These are phyloP conservation scores for Strobilomyces echinocephalus DNA, from an alignment of 768 basidiomycete species.

Conservation along the genomic window DNA sequence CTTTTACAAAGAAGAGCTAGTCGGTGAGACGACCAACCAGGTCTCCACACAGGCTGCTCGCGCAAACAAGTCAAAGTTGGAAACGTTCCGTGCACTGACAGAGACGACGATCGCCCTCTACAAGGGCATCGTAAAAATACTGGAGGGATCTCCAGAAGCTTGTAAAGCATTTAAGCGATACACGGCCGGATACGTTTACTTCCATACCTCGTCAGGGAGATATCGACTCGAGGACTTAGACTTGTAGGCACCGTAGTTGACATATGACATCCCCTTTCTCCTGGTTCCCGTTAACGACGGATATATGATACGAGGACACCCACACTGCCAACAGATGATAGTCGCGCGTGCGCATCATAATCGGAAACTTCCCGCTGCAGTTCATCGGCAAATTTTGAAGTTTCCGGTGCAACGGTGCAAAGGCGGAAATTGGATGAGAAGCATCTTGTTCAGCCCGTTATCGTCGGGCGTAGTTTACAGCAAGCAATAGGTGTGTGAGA, in stretches of 20 bases:
- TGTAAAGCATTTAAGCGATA: constrained; percentile 18
- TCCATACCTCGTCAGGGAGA: constrained; percentile 24
- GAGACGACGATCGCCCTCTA: constrained; percentile 25
- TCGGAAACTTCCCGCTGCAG: too few relatives aligned
- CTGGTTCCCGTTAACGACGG: too few relatives aligned
- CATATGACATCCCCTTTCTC: background rate
- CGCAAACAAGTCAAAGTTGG: constrained; percentile 23
- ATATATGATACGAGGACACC: too few relatives aligned
- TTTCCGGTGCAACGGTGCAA: too few relatives aligned
- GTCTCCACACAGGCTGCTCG: constrained; percentile 31
- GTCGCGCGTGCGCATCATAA: too few relatives aligned
- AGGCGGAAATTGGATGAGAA: too few relatives aligned
- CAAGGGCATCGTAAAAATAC: constrained; percentile 21
- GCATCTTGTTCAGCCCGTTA: too few relatives aligned
- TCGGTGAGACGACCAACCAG: constrained; percentile 33
- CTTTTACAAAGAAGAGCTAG: constrained; percentile 40
- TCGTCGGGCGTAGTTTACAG: too few relatives aligned
- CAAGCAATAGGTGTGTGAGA: too few relatives aligned
- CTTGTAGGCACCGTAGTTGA: background rate
- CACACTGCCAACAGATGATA: too few relatives aligned
- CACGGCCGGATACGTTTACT: constrained; percentile 24
- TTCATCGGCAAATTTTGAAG: too few relatives aligned
- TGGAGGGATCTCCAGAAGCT: constrained; percentile 15
- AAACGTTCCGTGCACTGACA: constrained; percentile 22
- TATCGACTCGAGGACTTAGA: constrained; percentile 24